Evolutionary conservation across 441 rosid species (phyloP).

Genomic region (Brassica hybrid): DNA sequence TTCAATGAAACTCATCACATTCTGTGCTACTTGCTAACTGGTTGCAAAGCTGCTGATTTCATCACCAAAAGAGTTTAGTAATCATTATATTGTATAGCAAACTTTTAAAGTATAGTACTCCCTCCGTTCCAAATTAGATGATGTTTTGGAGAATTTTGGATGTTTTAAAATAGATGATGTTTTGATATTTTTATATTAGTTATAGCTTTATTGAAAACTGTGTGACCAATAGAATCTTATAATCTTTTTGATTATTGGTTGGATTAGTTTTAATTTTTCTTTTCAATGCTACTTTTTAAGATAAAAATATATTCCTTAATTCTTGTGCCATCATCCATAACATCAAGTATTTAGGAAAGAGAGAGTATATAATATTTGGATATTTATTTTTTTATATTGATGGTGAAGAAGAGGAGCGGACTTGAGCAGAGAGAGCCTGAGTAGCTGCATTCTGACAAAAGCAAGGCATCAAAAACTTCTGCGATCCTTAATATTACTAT

Average conservation of each 20-base stretch:
- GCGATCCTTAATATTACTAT: slow-evolving; percentile 21
- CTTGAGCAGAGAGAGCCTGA: slow-evolving; percentile 18
- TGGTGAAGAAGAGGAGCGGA: slow-evolving; percentile 24
- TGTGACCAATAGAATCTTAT: no score
- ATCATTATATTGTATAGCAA: background rate
- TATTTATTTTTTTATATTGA: background rate
- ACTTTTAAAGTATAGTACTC: background rate
- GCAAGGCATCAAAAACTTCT: slow-evolving; percentile 31
- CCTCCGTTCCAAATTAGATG: no score
- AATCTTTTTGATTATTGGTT: no score
- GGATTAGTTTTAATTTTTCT: no score
- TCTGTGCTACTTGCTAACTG: background rate
- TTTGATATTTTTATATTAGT: no score
- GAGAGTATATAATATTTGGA: background rate
- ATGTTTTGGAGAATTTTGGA: no score
- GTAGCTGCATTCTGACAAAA: slow-evolving; percentile 19
- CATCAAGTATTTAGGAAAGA: no score
- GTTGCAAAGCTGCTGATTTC: background rate
- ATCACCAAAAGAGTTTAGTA: background rate
- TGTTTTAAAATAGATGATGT: no score
- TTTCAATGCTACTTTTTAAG: no score
- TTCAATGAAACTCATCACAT: background rate
- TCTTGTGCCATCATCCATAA: no score
- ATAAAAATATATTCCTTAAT: no score
- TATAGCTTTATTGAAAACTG: no score